Evolutionary conservation across 164 flowering plant species (phyloP), one percentile per base, ranked within the genome.

Genomic region (Vitis rupestris): DNA sequence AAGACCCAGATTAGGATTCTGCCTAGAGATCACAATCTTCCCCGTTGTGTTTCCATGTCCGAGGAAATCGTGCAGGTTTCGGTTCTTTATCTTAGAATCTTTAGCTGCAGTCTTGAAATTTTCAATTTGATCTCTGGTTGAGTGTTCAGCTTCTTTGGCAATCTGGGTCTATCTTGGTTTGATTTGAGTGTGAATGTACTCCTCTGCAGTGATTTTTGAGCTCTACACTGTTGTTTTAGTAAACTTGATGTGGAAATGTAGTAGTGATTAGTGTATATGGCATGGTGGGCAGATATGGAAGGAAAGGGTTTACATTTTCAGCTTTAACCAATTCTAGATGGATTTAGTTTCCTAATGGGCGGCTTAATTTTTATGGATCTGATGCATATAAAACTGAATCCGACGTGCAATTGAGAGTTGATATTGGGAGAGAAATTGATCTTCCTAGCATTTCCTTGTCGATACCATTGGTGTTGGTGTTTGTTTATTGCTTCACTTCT

Each of bases 11-110:
- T 96, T 72, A 85, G 99, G 84, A 76, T 96, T 69, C 79, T 93
- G 44, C 99, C 99, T 14, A 84, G 98, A 63, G 99, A 96, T 73
- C 91, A 85, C 64, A 88, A 71, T 16, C 54, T 96, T 67, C 99
- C 99, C 27, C 87, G 85, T 1, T 96, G 99, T 67, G 93, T 93
- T 54, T 75, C 97, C 0, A 74, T 82, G 83, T 80, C 92, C 0
- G 98, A 93, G 77, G 99, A 96, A 82, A 87, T 96, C 73, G 98
- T 93, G 77, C 98, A 96, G 99, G 99, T 95, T 62, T 60, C 57
- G 3, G 30, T 49, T 13, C 49, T 48, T 50, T 16, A 19, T 11
- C n/a, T 65, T 2, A 9, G 17, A 37, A 8, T 13, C 44, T 14
- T 47, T 13, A 2, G 44, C 31, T 16, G 54, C 16, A 11, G 59